Base-by-base conservation (phyloP, 2,329 filamentous ascomycete species). In the Colletotrichum incanum region DNA sequence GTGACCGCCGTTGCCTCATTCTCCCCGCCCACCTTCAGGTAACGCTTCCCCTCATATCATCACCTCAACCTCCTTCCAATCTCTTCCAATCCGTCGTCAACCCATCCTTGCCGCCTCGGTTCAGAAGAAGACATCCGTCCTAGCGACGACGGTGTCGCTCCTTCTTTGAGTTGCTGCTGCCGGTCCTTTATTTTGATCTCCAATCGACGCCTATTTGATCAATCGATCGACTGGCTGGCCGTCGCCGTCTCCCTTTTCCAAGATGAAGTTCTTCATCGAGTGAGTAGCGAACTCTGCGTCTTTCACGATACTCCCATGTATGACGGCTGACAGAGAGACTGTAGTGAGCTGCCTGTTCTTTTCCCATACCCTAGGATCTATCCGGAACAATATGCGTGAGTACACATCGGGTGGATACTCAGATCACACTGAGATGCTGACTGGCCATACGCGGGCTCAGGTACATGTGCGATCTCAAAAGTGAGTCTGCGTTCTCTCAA, bases 361-460 rank as follows among this genome's bases (percentile, higher is more conserved):
- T 90, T 90, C 75, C 88, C 88, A 26, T 90, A 90, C 67, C 88
- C 88, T 43, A 84, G 86, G 77, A 90, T 90, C 77, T 90, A 90
- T 76, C 87, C 87, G 81, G 87, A 89, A 77, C 87, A 89, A 87
- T 89, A 88, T 87, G 86, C 86, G 84, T 86, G 73, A 81, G 84
- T 82, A 58, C n/a, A 58, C n/a, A 39, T 37, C 7, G 56, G 74
- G 54, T 76, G 52, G 26, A 34, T 58, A 28, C 18, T 6, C 28
- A 56, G 20, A 23, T 26, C 20, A 37, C n/a, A 23, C 28, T 54
- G 58, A 52, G 47, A 64, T 41, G 43, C 61, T 74, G 52, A 74
- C 45, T 28, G 26, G 61, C 26, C 28, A 39, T 9, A 28, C 26
- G n/a, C 20, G 34, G 60, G 12, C 9, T 34, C 72, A 88, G 86